Base-by-base conservation (phyloP, 2,329 filamentous ascomycete genomes). In the Aspergillus sp. region DNA sequence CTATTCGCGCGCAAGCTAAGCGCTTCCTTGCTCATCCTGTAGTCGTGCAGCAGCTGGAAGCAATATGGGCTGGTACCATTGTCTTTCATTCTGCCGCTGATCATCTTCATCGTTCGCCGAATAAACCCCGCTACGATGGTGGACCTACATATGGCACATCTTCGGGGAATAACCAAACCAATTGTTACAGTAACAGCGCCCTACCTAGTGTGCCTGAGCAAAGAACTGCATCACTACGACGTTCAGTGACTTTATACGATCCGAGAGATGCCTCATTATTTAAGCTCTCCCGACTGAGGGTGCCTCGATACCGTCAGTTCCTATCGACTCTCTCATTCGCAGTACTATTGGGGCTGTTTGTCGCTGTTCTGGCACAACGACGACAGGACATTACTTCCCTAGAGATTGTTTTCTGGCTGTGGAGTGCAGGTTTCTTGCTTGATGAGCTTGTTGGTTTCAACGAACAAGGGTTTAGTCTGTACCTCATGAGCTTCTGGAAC, bases 401-500 rank as follows among this genome's bases (percentile, higher is more conserved):
- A 7, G 91, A 97, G 64, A 73, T 96, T 11, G 65, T 95, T 9
- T 96, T 97, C 68, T 97, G 91, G 91, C 88, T 96, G 65, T 97
- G 91, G 90, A 95, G 89, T 61, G 88, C 89, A 27, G 91, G 91
- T 1, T 96, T 94, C 66, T 95, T 96, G 89, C 80, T 96, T 29
- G 91, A 96, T 59, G 91, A 96, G 67, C 79, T 97, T 19, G 90
- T 96, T 12, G 90, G 90, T 8, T 96, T 96, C 74, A 95, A 90
- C 53, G 91, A 97, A 65, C 90, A 96, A 67, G 91, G 91, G 3
- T 96, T 96, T 64, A 90, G 90, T 32, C 79, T 97, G 28, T 97
- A 96, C 68, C 88, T 96, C 59, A 91, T 96, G 83, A 95, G 89
- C 64, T 93, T 96, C 65, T 96, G 91, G 91, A 96, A 96, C 65